Conservation (phyloP, 306 rosid genomes). For the Mimosa pudica region DNA sequence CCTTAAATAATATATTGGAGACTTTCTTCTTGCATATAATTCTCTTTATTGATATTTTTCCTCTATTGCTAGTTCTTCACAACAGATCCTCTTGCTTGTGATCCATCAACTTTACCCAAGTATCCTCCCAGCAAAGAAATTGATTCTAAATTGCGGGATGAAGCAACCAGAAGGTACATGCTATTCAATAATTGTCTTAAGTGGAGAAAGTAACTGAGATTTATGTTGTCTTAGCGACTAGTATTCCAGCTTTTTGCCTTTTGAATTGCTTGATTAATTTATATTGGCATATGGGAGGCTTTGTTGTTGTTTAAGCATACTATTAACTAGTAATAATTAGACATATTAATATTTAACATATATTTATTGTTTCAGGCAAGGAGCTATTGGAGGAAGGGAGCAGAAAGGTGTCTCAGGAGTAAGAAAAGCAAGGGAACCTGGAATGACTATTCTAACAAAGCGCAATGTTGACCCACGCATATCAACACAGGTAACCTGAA, state of each 20-base stretch:
- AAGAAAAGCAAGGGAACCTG: constrained; percentile 55
- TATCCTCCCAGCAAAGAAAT: constrained; percentile 96
- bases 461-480: constrained; percentile 37
- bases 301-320: constrained; percentile 21
- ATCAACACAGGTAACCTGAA: constrained; percentile 55
- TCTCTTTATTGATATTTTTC: constrained; percentile 19
- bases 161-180: constrained; percentile 70
- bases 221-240: neutral
- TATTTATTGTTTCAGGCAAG: constrained; percentile 53
- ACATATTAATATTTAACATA: neutral
- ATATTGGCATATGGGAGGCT: constrained; percentile 22
- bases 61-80: constrained; percentile 69
- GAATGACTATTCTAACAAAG: constrained; percentile 38
- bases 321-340: neutral
- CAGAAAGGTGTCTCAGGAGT: constrained; percentile 49
- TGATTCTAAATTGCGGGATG: constrained; percentile 82
- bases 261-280: constrained; percentile 20
- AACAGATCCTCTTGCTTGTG: constrained; percentile 80
- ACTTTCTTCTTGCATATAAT: constrained; percentile 32
- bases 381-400: constrained; percentile 54
- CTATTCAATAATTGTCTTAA: constrained; percentile 21
- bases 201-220: constrained; percentile 24
- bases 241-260: constrained; percentile 26
- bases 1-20: constrained; percentile 7
- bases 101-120: constrained; percentile 86